A percentile compares a stretch with the other conserved stretches of the same genome.
Conservation (phyloP, 1,284 basidiomycete species). For the Ceratobasidium sp. region DNA sequence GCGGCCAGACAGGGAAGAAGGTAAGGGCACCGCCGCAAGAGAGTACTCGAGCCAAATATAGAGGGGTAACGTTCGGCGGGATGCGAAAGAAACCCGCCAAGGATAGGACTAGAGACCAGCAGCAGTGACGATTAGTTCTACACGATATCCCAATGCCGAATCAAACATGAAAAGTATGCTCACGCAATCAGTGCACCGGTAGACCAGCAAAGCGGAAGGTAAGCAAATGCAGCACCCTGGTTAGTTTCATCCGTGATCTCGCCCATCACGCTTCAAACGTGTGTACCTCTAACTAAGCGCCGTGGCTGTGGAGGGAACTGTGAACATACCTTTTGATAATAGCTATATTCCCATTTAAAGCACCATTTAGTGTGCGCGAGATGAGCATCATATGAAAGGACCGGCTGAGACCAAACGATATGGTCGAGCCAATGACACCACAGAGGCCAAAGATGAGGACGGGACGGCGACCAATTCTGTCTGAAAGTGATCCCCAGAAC, state of each 20-base stretch:
- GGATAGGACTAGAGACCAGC: slow-evolving; percentile 48
- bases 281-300: neutral
- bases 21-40: slow-evolving; percentile 53
- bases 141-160: too few relatives aligned
- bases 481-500: slow-evolving; percentile 50
- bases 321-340: slow-evolving; percentile 46
- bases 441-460: slow-evolving; percentile 55
- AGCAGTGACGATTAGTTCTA: neutral
- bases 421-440: slow-evolving; percentile 54
- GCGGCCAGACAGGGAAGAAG: slow-evolving; percentile 55
- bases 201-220: slow-evolving; percentile 46
- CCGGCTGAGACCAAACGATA: slow-evolving; percentile 55
- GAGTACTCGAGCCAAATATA: slow-evolving; percentile 48
- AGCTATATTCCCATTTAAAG: slow-evolving; percentile 51
- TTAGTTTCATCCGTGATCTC: slow-evolving; percentile 49
- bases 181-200: slow-evolving; percentile 49
- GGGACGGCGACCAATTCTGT: slow-evolving; percentile 54
- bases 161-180: slow-evolving; percentile 14
- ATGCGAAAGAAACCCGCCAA: slow-evolving; percentile 54
- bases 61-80: slow-evolving; percentile 52
- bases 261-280: slow-evolving; percentile 43
- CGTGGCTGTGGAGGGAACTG: neutral
- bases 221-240: slow-evolving; percentile 47
- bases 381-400: slow-evolving; percentile 54
- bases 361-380: slow-evolving; percentile 51